Conservation (phyloP, 2,329 filamentous ascomycete species). For the Claviceps monticola region DNA sequence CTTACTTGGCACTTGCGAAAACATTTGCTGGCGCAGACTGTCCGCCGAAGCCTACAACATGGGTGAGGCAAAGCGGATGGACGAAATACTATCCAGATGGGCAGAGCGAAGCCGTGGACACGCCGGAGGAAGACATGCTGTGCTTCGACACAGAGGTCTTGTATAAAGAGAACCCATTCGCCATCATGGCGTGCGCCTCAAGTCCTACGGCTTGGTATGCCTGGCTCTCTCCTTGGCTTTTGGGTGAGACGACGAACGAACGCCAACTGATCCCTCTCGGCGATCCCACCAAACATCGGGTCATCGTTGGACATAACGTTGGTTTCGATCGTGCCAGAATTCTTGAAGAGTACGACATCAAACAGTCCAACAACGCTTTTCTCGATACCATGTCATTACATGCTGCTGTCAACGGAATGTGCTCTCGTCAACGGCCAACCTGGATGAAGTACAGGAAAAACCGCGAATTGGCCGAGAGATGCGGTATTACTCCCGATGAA, state of each 20-base stretch:
- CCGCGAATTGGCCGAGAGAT: constrained; percentile 66
- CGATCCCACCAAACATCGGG: constrained; percentile 54
- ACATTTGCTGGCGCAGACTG: constrained; percentile 52
- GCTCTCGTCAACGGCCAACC: constrained; percentile 84
- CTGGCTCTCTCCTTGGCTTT: constrained; percentile 90
- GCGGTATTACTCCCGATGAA: constrained; percentile 55
- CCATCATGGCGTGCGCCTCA: constrained; percentile 91
- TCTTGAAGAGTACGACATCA: constrained; percentile 74
- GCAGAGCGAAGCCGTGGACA: constrained; percentile 52
- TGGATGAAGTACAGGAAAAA: constrained; percentile 97
- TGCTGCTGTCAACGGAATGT: constrained; percentile 98
- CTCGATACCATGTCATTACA: constrained; percentile 97
- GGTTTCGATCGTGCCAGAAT: constrained; percentile 87
- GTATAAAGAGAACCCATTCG: constrained; percentile 85
- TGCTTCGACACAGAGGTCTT: constrained; percentile 95
- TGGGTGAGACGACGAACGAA: constrained; percentile 65
- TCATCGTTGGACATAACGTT: constrained; percentile 89
- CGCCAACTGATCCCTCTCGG: constrained; percentile 80
- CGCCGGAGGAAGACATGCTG: constrained; percentile 67
- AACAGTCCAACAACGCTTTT: constrained; percentile 74
- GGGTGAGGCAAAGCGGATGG: constrained; percentile 76
- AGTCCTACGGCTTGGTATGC: constrained; percentile 89
- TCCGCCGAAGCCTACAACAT: constrained; percentile 50
- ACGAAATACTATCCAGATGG: constrained; percentile 79
- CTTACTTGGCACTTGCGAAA: constrained; percentile 64